Percentiles rank a stretch among this genome's conserved stretches.
These are phyloP conservation scores for Syzygium malaccense DNA, from an alignment of 441 rosid species.

Conservation along the genomic window DNA sequence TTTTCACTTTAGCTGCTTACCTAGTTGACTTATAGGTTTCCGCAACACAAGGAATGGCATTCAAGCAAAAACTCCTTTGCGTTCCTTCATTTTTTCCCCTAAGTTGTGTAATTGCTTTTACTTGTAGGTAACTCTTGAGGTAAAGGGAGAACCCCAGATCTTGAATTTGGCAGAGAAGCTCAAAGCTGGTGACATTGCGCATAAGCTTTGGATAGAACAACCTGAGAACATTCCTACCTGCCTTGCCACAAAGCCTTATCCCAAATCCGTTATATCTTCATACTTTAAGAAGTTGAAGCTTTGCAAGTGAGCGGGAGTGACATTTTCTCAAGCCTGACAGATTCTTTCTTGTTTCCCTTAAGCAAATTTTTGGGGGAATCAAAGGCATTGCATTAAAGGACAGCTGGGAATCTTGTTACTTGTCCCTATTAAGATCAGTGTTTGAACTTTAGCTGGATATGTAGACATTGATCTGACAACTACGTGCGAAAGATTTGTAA, in stretches of 20 bases:
- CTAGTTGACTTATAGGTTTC: not conserved
- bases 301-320: slow-evolving; percentile 50
- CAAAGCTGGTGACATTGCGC: slow-evolving; percentile 49
- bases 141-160: slow-evolving; percentile 78
- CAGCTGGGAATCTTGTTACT: not conserved
- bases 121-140: slow-evolving; percentile 75
- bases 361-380: not conserved
- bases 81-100: not conserved
- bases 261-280: slow-evolving; percentile 47
- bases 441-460: not conserved
- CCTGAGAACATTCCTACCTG: slow-evolving; percentile 90
- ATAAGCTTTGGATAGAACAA: slow-evolving; percentile 82
- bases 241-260: slow-evolving; percentile 82
- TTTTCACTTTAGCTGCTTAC: not conserved
- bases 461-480: not conserved
- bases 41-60: not conserved
- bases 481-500: not conserved
- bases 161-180: slow-evolving; percentile 74
- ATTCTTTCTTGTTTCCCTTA: not conserved
- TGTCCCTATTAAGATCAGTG: not conserved
- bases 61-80: not conserved
- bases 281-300: slow-evolving; percentile 82
- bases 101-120: not conserved
- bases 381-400: not conserved
- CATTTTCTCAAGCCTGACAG: not conserved